phyloP scores from a whole-genome alignment of 164 flowering plant genomes.

The Buxus sempervirens region DNA sequence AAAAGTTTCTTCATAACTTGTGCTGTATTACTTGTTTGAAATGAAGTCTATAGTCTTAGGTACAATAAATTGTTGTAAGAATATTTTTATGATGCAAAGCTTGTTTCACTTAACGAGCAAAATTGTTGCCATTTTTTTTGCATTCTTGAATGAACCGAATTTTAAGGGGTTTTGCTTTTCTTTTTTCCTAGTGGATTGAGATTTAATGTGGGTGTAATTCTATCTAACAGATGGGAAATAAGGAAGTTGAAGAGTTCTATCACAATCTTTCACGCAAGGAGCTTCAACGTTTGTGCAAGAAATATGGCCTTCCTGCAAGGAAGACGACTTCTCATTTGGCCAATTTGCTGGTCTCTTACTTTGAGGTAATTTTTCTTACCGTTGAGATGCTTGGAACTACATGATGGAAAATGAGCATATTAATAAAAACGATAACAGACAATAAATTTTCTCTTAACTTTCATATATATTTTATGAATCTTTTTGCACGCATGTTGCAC shows the following conservation, averaged over 20 bases:
- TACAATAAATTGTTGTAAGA: no score
- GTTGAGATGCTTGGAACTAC: background rate
- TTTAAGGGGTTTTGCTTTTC: background rate
- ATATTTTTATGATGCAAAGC: no score
- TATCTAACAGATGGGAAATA: slow-evolving; percentile 27
- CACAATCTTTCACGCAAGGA: slow-evolving; percentile 40
- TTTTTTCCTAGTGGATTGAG: background rate
- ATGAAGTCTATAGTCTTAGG: no score
- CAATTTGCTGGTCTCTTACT: slow-evolving; percentile 22
- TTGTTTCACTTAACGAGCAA: no score
- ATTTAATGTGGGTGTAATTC: background rate
- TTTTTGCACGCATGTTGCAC: no score
- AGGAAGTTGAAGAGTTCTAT: slow-evolving; percentile 22
- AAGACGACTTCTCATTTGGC: slow-evolving; percentile 32
- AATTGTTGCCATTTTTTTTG: no score
- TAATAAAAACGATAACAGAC: no score
- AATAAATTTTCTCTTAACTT: no score
- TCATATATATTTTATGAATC: no score
- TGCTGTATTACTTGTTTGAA: no score
- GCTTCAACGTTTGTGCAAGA: slow-evolving; percentile 49
- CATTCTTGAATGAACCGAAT: no score
- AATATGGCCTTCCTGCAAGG: slow-evolving; percentile 40
- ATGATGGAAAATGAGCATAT: background rate
- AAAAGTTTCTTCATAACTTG: no score
- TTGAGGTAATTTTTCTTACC: slow-evolving; percentile 33